Evolutionary conservation across 345 rosid species (phyloP).

Genomic region (Cardamine occulta): DNA sequence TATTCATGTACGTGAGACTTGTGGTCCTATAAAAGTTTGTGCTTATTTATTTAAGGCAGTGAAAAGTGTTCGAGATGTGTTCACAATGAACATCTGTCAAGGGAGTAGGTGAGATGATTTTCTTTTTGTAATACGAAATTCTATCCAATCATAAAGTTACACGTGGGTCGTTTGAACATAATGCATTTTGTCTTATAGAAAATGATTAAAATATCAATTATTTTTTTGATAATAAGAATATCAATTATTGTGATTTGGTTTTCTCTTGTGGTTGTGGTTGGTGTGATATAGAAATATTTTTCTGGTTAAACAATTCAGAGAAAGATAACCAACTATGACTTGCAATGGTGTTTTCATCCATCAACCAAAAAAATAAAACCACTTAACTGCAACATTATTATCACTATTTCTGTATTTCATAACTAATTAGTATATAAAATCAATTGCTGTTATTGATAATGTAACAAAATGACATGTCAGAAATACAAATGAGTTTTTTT

Average conservation of each 20-base stretch:
- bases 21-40: slow-evolving; percentile 11
- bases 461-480: not conserved
- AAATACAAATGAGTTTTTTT: not conserved
- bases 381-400: not conserved
- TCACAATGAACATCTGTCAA: slow-evolving; percentile 5
- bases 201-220: not conserved
- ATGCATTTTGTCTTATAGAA: not conserved
- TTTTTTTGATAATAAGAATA: not conserved
- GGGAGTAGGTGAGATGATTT: slow-evolving; percentile 30
- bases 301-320: slow-evolving; percentile 10
- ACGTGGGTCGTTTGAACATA: not conserved
- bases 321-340: slow-evolving; percentile 16
- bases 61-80: not conserved
- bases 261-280: slow-evolving; percentile 19
- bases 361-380: not conserved
- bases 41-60: not conserved
- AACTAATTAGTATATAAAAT: too few species aligned
- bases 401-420: too few species aligned
- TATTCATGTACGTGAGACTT: not conserved
- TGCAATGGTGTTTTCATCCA: not conserved
- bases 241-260: not conserved
- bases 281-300: slow-evolving; percentile 1
- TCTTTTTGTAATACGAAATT: not conserved
- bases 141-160: not conserved
- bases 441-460: not conserved